Conservation (phyloP, 495 filamentous ascomycete genomes). For the Thozetella sp. region DNA sequence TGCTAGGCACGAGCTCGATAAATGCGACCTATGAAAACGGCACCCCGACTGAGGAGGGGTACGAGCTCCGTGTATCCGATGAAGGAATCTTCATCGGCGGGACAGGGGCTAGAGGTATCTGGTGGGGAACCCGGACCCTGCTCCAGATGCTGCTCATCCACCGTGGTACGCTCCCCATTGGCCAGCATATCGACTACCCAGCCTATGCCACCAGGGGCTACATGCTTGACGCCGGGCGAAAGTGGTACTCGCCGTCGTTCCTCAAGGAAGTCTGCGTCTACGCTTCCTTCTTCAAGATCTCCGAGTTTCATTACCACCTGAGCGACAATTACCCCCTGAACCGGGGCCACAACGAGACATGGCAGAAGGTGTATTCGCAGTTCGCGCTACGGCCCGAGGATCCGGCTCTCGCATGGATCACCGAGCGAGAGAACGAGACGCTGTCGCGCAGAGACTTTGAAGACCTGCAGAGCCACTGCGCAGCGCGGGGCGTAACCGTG, state of each 20-base stretch:
- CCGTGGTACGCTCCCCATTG: constrained; percentile 25
- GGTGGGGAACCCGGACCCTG: constrained; percentile 57
- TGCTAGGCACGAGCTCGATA: constrained; percentile 1
- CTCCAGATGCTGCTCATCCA: constrained; percentile 46
- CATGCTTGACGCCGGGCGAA: constrained; percentile 56
- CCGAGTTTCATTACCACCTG: constrained; percentile 59
- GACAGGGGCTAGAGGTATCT: constrained; percentile 52
- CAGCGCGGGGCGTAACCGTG: constrained; percentile 50
- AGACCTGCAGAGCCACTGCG: constrained; percentile 53
- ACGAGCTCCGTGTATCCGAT: constrained; percentile 33
- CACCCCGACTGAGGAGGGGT: constrained; percentile 46
- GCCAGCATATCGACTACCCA: constrained; percentile 40
- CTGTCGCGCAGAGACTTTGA: constrained; percentile 47
- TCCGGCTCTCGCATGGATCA: constrained; percentile 36
- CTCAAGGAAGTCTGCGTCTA: constrained; percentile 60
- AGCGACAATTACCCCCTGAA: constrained; percentile 60
- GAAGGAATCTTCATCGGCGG: constrained; percentile 39
- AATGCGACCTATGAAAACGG: constrained; percentile 49
- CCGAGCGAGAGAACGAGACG: constrained; percentile 50
- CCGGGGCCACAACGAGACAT: constrained; percentile 51
- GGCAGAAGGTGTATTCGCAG: constrained; percentile 52
- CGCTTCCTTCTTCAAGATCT: constrained; percentile 58
- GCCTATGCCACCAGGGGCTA: constrained; percentile 52
- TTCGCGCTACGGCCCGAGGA: constrained; percentile 49
- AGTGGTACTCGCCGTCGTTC: constrained; percentile 55